A percentile compares a stretch with the other conserved stretches of the same genome.
Conservation (phyloP, 2,329 filamentous ascomycete genomes). For the Rhinocladiella similis region DNA sequence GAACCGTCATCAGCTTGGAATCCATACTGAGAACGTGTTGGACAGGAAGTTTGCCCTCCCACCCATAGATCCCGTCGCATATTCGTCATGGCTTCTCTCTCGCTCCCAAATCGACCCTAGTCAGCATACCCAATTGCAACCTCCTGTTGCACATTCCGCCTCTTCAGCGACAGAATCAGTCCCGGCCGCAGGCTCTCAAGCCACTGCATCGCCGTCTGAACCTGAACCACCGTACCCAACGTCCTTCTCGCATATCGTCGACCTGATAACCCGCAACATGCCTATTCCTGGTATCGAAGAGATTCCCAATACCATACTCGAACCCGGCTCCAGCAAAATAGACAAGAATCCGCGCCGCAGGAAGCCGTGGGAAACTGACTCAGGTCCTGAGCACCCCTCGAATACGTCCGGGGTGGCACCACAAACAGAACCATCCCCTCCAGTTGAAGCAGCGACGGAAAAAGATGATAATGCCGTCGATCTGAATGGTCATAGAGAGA, state of each 20-base stretch:
- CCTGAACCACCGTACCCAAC: conserved; percentile 69
- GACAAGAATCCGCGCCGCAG: conserved; percentile 49
- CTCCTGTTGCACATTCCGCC: conserved; percentile 9
- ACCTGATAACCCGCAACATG: conserved; percentile 77
- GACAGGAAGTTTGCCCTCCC: conserved; percentile 39
- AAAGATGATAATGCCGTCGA: not conserved
- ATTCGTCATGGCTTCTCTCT: conserved; percentile 62
- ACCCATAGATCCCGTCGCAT: conserved; percentile 65
- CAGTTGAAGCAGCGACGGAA: not conserved
- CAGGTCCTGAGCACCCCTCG: not conserved
- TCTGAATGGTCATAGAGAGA: conserved; percentile 20
- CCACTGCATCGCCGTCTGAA: conserved; percentile 11
- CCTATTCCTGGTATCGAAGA: conserved; percentile 84
- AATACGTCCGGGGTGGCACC: not conserved
- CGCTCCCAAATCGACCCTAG: conserved; percentile 24
- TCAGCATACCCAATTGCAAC: not conserved
- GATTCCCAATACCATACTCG: conserved; percentile 76
- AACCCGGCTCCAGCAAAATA: conserved; percentile 43
- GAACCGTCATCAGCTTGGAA: not conserved
- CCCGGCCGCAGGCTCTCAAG: conserved; percentile 1
- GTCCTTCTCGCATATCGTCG: conserved; percentile 81
- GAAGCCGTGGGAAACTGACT: conserved; percentile 79
- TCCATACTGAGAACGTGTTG: not conserved
- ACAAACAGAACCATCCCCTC: not conserved
- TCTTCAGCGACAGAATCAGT: conserved; percentile 11